Evolutionary conservation across 306 rosid species (phyloP).

Genomic region (Abrus pulchellus): DNA sequence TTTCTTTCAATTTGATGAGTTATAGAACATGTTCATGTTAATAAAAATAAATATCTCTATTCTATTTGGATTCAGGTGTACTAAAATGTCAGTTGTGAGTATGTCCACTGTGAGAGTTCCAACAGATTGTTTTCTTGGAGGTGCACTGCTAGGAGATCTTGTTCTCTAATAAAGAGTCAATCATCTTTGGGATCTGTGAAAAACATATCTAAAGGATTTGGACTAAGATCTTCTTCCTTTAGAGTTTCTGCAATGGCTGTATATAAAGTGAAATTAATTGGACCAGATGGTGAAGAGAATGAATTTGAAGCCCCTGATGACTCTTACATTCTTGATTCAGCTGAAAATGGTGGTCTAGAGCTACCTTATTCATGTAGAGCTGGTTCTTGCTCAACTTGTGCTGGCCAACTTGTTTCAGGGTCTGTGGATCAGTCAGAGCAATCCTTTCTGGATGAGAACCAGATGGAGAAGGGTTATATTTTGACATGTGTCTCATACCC

Average conservation of each 20-base stretch:
- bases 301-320: slow-evolving; percentile 81
- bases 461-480: slow-evolving; percentile 64
- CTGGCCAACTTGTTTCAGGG: slow-evolving; percentile 61
- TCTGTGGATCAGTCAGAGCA: slow-evolving; percentile 75
- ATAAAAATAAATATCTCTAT: neutral
- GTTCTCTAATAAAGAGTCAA: slow-evolving; percentile 47
- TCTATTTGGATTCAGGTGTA: slow-evolving; percentile 42
- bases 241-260: slow-evolving; percentile 64
- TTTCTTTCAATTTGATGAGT: too few relatives aligned
- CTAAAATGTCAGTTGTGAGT: slow-evolving; percentile 50
- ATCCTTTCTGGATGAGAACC: slow-evolving; percentile 68
- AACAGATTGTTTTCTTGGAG: slow-evolving; percentile 46
- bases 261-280: slow-evolving; percentile 74
- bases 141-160: slow-evolving; percentile 39
- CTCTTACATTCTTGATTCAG: slow-evolving; percentile 73
- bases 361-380: slow-evolving; percentile 85
- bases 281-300: slow-evolving; percentile 65
- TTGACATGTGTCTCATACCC: slow-evolving; percentile 75
- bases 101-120: slow-evolving; percentile 54
- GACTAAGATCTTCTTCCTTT: slow-evolving; percentile 63
- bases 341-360: slow-evolving; percentile 77
- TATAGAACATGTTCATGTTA: too few relatives aligned
- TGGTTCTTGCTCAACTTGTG: slow-evolving; percentile 87
- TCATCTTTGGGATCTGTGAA: slow-evolving; percentile 56
- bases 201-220: slow-evolving; percentile 59